Conservation (phyloP, 1,284 basidiomycete species). For the Puccinia novopanici region DNA sequence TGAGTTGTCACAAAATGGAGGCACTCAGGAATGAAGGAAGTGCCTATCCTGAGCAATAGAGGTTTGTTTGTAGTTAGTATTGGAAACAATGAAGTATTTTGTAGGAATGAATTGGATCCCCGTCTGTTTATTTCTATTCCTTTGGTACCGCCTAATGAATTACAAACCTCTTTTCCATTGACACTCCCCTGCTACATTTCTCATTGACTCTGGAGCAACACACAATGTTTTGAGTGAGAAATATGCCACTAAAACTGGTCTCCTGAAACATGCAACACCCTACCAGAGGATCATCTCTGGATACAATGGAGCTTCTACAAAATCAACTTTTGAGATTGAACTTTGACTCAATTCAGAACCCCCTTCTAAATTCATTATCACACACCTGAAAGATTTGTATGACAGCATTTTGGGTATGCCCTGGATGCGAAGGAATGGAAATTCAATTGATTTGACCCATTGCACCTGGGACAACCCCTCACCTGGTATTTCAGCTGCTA, state of each 20-base stretch:
- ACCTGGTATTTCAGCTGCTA: too few relatives aligned
- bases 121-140: too few relatives aligned
- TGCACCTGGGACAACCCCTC: too few relatives aligned
- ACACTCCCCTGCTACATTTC: background rate
- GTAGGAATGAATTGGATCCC: too few relatives aligned
- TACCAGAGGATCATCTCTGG: too few relatives aligned
- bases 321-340: too few relatives aligned
- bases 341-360: background rate
- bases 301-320: too few relatives aligned
- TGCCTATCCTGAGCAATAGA: background rate
- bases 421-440: background rate
- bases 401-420: background rate
- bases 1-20: background rate
- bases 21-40: constrained; percentile 1
- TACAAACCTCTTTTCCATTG: background rate
- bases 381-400: background rate
- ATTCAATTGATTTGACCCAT: too few relatives aligned
- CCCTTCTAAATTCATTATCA: background rate
- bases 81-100: background rate
- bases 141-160: background rate
- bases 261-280: background rate
- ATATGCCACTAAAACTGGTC: background rate
- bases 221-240: background rate
- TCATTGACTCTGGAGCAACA: constrained; percentile 14
- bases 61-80: background rate